These are phyloP conservation scores for Pyrus betulifolia DNA, from an alignment of 306 rosid species.

Conservation along the genomic window DNA sequence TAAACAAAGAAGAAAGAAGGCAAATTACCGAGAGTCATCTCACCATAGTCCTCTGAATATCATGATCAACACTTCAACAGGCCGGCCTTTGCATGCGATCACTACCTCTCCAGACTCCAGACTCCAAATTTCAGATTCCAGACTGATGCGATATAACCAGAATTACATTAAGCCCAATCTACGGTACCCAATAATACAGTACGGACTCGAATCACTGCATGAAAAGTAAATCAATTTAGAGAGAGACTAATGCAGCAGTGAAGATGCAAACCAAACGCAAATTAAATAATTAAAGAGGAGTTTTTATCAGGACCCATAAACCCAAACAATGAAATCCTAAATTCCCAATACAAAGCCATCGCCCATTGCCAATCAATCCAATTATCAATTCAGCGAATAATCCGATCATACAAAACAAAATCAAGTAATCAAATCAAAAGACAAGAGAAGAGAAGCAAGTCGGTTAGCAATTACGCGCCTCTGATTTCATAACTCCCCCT, in stretches of 20 bases:
- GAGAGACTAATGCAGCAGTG: not conserved
- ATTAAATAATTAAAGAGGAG: not conserved
- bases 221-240: not conserved
- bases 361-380: not conserved
- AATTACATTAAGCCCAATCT: slow-evolving; percentile 33
- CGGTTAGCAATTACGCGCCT: slow-evolving; percentile 43
- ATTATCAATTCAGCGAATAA: slow-evolving; percentile 1
- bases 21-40: slow-evolving; percentile 43
- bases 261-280: not conserved
- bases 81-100: slow-evolving; percentile 38
- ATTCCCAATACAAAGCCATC: not conserved
- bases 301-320: slow-evolving; percentile 5
- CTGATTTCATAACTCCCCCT: slow-evolving; percentile 27
- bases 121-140: slow-evolving; percentile 27
- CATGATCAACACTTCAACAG: slow-evolving; percentile 31
- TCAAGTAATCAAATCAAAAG: not conserved
- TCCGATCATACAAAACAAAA: not conserved
- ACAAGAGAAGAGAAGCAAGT: slow-evolving; percentile 22
- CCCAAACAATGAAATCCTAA: slow-evolving; percentile 13
- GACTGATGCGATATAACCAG: slow-evolving; percentile 41
- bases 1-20: not conserved
- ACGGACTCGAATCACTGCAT: not conserved
- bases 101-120: slow-evolving; percentile 21
- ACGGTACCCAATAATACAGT: slow-evolving; percentile 5
- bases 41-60: slow-evolving; percentile 36